Evolutionary conservation across 2,329 filamentous ascomycete species (phyloP), one percentile per base, ranked within the genome.

Genomic region (Claviceps maximensis): DNA sequence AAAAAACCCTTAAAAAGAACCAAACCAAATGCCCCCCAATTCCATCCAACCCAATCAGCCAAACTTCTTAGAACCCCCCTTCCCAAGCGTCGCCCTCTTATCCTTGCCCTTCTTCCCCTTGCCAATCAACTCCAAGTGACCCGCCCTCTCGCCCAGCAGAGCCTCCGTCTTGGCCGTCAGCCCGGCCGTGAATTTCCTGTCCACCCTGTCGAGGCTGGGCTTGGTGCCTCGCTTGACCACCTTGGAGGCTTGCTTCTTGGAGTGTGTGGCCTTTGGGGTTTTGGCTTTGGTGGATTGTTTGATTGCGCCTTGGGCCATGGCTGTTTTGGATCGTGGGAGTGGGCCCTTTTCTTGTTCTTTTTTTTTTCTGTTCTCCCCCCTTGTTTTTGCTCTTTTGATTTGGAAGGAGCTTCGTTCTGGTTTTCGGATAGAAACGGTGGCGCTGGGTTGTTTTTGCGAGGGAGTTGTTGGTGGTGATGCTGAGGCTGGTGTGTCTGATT

Each of bases 71-170:
- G 71, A 74, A 5, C 77, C 77, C 33, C 75, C 76, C 68, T 71
- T 71, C 49, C 49, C 50, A n/a, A 66, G 60, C 47, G 67, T 68
- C 50, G 63, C 55, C 60, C 66, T 71, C 63, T 69, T 70, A 46
- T 62, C 64, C n/a, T 47, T 52, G 6, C 60, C 64, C 64, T 75
- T 79, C 65, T 78, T 76, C 10, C 74, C 74, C 65, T 76, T 73
- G 33, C 76, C 78, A 56, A 82, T 78, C 57, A 82, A 62, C 69
- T 82, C 79, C 25, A 82, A 65, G 55, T 82, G 79, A 0, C 79
- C 78, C 5, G 76, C 79, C 9, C 78, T 69, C 69, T 81, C 76
- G 55, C 78, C 78, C 42, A 82, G 71, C 61, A 82, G 68, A 56
- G 71, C 69, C 70, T 82, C 79, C 33, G 79, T 82, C 68, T 72